phyloP scores from a whole-genome alignment of 1,284 basidiomycete species.

The Apiotrichum gracile region DNA sequence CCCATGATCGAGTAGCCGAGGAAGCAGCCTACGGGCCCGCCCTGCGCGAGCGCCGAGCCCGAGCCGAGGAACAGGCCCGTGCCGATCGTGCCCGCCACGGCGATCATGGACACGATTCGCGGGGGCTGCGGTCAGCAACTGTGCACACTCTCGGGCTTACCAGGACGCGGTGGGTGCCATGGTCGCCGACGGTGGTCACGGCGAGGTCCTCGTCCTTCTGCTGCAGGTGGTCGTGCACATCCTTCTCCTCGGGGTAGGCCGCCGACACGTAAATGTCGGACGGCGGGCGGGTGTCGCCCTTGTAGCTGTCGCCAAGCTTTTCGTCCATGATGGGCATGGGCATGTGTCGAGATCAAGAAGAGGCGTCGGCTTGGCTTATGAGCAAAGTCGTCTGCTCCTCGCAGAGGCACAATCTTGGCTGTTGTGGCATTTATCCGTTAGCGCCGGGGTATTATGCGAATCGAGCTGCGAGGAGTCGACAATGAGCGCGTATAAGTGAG shows the following conservation, averaged over 20 bases:
- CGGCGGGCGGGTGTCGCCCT: too few species aligned
- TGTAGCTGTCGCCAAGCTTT: too few species aligned
- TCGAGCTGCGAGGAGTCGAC: too few species aligned
- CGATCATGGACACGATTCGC: conserved; percentile 8
- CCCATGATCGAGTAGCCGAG: conserved; percentile 25
- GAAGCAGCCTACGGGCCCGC: conserved; percentile 2
- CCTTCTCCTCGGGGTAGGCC: not conserved
- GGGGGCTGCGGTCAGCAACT: not conserved
- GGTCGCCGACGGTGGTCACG: conserved; percentile 6
- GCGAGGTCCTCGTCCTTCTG: conserved; percentile 1
- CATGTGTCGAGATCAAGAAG: too few species aligned
- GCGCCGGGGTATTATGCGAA: too few species aligned
- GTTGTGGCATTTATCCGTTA: too few species aligned
- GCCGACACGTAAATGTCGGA: too few species aligned
- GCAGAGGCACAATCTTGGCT: too few species aligned
- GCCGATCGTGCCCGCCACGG: conserved; percentile 9
- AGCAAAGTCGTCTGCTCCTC: too few species aligned
- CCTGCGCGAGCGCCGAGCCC: conserved; percentile 1
- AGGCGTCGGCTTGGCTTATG: too few species aligned
- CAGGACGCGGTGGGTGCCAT: conserved; percentile 13
- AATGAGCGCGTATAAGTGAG: too few species aligned
- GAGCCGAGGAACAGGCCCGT: conserved; percentile 8
- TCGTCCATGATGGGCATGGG: too few species aligned
- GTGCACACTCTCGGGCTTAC: not conserved
- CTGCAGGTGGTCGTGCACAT: not conserved